Conservation (phyloP, 257 asterid species). For the Nicotiana benthamiana region DNA sequence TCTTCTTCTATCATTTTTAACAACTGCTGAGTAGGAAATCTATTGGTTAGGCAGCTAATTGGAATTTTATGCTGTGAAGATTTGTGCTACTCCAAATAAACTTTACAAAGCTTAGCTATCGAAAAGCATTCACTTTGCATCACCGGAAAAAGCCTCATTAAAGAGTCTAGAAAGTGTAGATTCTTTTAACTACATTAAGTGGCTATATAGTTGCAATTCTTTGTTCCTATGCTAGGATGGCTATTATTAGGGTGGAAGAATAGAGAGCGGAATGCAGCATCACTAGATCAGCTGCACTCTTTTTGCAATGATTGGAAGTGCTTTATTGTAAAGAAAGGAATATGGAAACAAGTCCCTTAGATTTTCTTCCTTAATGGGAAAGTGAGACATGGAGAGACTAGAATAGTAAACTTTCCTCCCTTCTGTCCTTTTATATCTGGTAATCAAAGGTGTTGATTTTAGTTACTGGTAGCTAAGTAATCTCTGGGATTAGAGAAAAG, state of each 20-base stretch:
- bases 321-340: background rate
- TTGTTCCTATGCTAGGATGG: background rate
- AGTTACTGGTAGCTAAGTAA: background rate
- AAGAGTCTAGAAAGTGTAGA: background rate
- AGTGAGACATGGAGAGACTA: no score
- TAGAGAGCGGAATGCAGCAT: background rate
- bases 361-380: background rate
- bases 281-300: background rate
- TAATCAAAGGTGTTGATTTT: background rate
- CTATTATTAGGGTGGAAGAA: background rate
- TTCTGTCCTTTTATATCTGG: background rate
- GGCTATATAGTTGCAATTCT: background rate
- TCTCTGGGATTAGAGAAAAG: background rate
- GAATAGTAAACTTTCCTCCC: background rate
- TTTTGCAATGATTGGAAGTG: background rate
- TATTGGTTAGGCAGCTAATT: background rate
- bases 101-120: background rate
- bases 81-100: background rate
- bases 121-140: background rate
- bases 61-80: background rate
- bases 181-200: background rate
- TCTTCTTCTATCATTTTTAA: background rate
- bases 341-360: background rate
- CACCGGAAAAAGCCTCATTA: background rate
- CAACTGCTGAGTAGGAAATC: background rate